Evolutionary conservation across 441 rosid species (phyloP), one percentile per base, ranked within the genome.

Genomic region (Bocquillonia castaneifolia): DNA sequence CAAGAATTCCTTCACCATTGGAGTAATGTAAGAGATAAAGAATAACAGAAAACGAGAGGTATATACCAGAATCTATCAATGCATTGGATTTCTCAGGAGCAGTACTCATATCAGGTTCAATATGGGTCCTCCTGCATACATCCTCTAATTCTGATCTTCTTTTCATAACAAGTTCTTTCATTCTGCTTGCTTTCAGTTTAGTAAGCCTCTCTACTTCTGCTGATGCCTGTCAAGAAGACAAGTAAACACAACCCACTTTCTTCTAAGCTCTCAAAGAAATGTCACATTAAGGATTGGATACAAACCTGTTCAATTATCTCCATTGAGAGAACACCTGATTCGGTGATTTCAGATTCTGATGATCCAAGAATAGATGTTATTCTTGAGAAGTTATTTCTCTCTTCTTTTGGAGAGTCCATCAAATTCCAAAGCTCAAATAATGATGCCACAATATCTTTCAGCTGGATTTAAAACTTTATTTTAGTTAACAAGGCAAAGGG

Each of bases 361-460:
- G 80, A 81, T 69, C 86, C 80, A 58, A 94, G 79, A 75, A 83
- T 69, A 32, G 75, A 77, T 61, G 75, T 77, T 51, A 88, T 72
- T 78, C 80, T 81, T 25, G 88, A 79, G 73, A 90, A 94, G 28
- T 52, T 69, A 55, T 59, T 75, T 84, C 74, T 85, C 65, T 88
- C 96, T 74, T 84, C 89, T 32, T 80, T 77, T 40, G 97, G 84
- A 6, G 97, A 84, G 79, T 91, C 99, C 99, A 94, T 91, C 85
- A 94, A 82, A 77, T 83, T 86, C 99, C 93, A 94, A 37, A 94
- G 89, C 67, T 92, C 97, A 64, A 78, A 82, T 52, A 94, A 82
- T 6, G 83, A 78, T 13, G 72, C 80, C 47, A 75, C 74, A 66
- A 84, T 85, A 71, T 86, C 91, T 81, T 84, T 94, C 75, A 94